Percentiles rank a stretch among this genome's conserved stretches.
Conservation (phyloP, 169 alveolate species). For the Plasmodium vinckei region DNA sequence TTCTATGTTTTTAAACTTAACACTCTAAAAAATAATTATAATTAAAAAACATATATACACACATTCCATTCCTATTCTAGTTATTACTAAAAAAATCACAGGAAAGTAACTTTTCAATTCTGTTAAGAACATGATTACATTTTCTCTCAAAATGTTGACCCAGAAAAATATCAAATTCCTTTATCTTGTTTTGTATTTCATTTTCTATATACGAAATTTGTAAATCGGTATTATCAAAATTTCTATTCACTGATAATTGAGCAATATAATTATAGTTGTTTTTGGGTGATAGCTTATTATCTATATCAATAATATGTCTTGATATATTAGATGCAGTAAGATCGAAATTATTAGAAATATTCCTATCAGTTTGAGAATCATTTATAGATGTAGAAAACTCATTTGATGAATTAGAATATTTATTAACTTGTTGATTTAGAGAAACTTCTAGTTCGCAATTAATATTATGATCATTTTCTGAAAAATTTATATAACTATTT, state of each 20-base stretch:
- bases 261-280: conserved; percentile 23
- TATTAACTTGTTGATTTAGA: conserved; percentile 18
- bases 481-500: conserved; percentile 6
- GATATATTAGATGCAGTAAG: conserved; percentile 24
- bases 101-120: conserved; percentile 67
- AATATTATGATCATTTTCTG: neutral
- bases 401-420: neutral
- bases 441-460: conserved; percentile 17
- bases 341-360: conserved; percentile 21
- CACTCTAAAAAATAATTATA: neutral
- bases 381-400: conserved; percentile 28
- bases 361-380: conserved; percentile 10
- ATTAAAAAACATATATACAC: neutral
- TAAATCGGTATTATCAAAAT: conserved; percentile 64
- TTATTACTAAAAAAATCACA: conserved; percentile 21
- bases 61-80: no score
- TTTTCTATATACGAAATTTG: conserved; percentile 72
- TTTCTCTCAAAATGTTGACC: conserved; percentile 41
- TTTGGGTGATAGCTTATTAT: conserved; percentile 7
- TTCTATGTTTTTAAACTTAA: neutral
- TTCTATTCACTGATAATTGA: conserved; percentile 38
- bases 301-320: conserved; percentile 8
- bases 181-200: conserved; percentile 70
- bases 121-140: conserved; percentile 52
- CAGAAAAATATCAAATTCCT: conserved; percentile 33